Base-by-base conservation (phyloP, 2,329 filamentous ascomycete species). In the Cladosporium sp. region DNA sequence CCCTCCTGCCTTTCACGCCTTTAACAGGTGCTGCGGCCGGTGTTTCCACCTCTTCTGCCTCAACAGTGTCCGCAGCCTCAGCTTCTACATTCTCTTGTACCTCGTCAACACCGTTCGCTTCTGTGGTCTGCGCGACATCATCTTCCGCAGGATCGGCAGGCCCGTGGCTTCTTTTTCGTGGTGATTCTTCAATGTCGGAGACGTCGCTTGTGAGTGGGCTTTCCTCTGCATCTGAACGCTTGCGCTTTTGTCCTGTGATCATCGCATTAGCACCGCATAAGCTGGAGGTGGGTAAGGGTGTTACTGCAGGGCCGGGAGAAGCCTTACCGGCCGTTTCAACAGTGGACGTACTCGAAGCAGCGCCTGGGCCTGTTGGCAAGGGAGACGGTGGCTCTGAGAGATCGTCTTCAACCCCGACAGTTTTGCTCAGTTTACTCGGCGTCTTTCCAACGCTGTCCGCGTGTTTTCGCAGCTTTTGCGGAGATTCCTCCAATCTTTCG, bases 401-500 rank as follows among this genome's bases (percentile, higher is more conserved):
- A 18, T 67, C 59, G 39, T 66, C 60, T 27, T 75, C 72, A 30
- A 69, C 63, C 47, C 72, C 67, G 13, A 74, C 73, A 51, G 77
- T 75, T 54, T 84, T 80, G 57, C 82, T 82, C 53, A 90, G 78
- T 72, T 90, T 92, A 75, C 85, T 91, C 3, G 87, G 86, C 49
- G 84, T 89, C 57, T 79, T 80, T 59, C 86, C 82, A 56, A 81
- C 80, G 49, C 71, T 66, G 38, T 75, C 61, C 39, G 53, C 49
- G 20, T 57, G 55, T 50, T 59, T 57, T 42, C 57, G 62, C 36
- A 49, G 33, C 53, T 63, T 66, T 45, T 60, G 57, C 18, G 64
- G 66, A 42, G 66, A 95, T 63, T 87, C 84, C 64, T 93, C 93
- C 53, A 98, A 78, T 52, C 93, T 84, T 71, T 96, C 91, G 1